Conservation (phyloP, 345 rosid species). For the Salix purpurea region DNA sequence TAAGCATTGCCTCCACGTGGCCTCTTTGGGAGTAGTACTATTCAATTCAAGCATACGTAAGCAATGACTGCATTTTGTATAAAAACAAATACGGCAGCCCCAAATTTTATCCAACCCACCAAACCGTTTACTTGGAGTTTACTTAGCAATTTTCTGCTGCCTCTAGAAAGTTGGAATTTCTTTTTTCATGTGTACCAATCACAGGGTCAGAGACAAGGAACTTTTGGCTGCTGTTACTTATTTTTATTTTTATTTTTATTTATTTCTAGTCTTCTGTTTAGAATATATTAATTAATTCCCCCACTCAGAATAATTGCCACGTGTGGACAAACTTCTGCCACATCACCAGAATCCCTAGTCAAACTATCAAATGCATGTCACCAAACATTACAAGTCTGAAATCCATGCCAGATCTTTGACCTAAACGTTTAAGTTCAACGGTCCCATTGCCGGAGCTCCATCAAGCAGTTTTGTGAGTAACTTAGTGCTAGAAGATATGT, state of each 20-base stretch:
- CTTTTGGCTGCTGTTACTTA: not conserved
- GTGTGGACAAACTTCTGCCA: not conserved
- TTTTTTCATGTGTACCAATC: not conserved
- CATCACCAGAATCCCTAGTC: not conserved
- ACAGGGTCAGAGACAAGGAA: not conserved
- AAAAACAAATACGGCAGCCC: not conserved
- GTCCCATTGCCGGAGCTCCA: too few relatives aligned
- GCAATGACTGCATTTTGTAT: constrained; percentile 7
- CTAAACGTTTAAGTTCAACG: too few relatives aligned
- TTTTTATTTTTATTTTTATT: too few relatives aligned
- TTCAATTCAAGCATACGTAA: not conserved
- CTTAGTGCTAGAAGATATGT: too few relatives aligned
- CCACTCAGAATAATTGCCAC: not conserved
- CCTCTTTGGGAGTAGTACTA: not conserved
- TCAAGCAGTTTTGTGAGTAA: too few relatives aligned
- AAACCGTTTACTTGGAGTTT: constrained; percentile 16
- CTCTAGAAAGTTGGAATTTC: not conserved
- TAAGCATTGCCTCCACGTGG: not conserved
- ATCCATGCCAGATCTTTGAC: not conserved
- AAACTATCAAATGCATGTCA: not conserved
- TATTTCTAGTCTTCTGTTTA: not conserved
- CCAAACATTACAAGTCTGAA: not conserved
- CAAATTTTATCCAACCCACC: not conserved
- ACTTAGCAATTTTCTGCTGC: not conserved
- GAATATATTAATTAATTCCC: not conserved